Evolutionary conservation across 345 rosid species (phyloP), one percentile per base, ranked within the genome.

Genomic region (Pugionium cornutum): DNA sequence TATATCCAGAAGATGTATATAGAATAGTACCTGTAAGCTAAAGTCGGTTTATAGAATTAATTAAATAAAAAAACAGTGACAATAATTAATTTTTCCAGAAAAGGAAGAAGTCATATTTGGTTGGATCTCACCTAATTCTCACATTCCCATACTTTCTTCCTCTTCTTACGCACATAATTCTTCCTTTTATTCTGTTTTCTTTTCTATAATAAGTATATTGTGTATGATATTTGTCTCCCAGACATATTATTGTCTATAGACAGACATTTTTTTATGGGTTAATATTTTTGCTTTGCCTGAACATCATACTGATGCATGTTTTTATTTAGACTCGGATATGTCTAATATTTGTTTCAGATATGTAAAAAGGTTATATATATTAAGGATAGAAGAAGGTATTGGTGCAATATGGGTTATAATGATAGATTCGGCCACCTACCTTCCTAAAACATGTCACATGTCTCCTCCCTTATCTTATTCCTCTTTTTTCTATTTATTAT

Each of bases 61-160:
- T 64, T 41, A 42, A 7, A 37, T 51, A 40, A 64, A 30, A 7
- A 32, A 42, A 65, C 8, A 58, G 58, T 58, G 71, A 58, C 53
- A 51, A 52, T 29, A 50, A 32, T 28, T 46, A 40, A 26, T 5
- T 30, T 73, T 59, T 72, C 31, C 50, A 66, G 34, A 37, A 67
- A 66, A 67, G 42, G 72, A 66, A 58, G 72, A 58, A 45, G 77
- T 67, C 67, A 60, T 67, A 72, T 67, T 73, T 73, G 72, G 77
- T 72, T 73, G 77, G 77, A 67, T 73, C 72, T 66, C 77, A 73
- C 77, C 68, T 60, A 66, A 60, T 59, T 73, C 77, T 63, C 77
- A 66, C 64, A 53, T 73, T 73, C 77, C 67, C 77, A 67, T 66
- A 53, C 72, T 72, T 60, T 73, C 56, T 52, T 73, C 57, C 72